Base-by-base conservation (phyloP, 495 filamentous ascomycete genomes). In the Zalerion maritima region DNA sequence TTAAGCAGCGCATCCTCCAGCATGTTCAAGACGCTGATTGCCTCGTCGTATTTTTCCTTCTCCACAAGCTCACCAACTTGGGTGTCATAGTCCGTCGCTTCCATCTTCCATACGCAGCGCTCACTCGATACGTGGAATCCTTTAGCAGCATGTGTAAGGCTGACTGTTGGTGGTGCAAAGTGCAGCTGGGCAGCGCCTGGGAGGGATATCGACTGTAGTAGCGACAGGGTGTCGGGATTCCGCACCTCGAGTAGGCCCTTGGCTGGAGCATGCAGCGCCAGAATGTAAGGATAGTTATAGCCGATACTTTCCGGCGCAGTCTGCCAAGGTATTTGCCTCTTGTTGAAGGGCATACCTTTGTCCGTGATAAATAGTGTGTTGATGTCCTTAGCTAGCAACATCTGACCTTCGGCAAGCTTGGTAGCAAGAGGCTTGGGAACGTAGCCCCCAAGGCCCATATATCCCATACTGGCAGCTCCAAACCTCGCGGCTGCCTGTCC, bases 281-380 rank as follows among this genome's bases (percentile, higher is more conserved):
- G 57, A 22, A 99, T 64, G 45, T 94, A 99, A 1, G 89, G 89
- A 44, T 99, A 94, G 23, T 82, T 91, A 45, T 94, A 96, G 22
- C 86, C 91, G 29, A 99, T 71, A 25, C 76, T 70, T 36, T 92
- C 85, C 2, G 89, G 91, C 1, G 85, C 85, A 29, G 73, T 62
- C 17, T 75, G 69, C 89, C 89, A 99, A 6, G 83, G 85, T 16
- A 96, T 72, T 53, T 94, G 87, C 23, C 81, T 67, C 44, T 82
- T 78, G 12, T 87, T 79, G 2, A 92, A 46, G 1, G 84, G 65
- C 34, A 81, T 84, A 1, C 85, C 91, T 5, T 84, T 66, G 14
- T 70, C 66, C 33, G 92, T 74, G 34, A 93, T 79, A 41, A 96
- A 99, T 23, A 92, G 60, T 1, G 85, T 91, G 45, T 94, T 93